Evolutionary conservation across 2,329 filamentous ascomycete species (phyloP).

Genomic region (Aulographum hederae): DNA sequence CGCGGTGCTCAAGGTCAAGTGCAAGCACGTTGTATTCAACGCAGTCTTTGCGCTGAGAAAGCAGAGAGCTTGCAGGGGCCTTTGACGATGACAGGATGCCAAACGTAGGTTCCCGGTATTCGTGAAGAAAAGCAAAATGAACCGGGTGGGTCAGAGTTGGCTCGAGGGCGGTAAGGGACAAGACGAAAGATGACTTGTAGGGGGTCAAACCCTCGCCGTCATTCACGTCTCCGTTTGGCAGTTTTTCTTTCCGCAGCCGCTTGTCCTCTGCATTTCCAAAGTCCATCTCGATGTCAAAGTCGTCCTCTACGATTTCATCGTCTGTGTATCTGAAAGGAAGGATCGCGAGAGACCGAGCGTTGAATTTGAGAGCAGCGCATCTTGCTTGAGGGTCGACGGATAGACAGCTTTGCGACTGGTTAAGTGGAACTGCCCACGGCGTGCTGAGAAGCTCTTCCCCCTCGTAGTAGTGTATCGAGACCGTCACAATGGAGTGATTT

Average conservation of each 20-base stretch:
- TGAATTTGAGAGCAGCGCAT: conserved; percentile 90
- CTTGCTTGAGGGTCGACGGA: conserved; percentile 79
- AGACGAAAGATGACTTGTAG: conserved; percentile 81
- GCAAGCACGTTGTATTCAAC: conserved; percentile 90
- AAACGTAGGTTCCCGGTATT: conserved; percentile 95
- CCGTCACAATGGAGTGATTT: conserved; percentile 59
- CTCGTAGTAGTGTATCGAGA: conserved; percentile 97
- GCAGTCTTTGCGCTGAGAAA: conserved; percentile 62
- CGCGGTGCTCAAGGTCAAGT: conserved; percentile 78
- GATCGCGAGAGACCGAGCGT: conserved; percentile 73
- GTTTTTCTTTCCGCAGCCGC: conserved; percentile 6
- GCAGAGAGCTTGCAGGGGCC: conserved; percentile 54
- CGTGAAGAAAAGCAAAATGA: conserved; percentile 82
- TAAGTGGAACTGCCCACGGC: conserved; percentile 63
- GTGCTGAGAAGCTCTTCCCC: conserved; percentile 64
- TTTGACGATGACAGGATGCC: conserved; percentile 72
- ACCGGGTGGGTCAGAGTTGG: conserved; percentile 74
- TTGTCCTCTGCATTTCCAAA: conserved; percentile 24
- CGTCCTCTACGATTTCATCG: conserved; percentile 80
- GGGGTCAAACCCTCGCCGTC: conserved; percentile 35
- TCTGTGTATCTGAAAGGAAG: conserved; percentile 75
- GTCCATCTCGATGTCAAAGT: conserved; percentile 72
- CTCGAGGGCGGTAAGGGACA: conserved; percentile 77
- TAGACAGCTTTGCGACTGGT: conserved; percentile 62
- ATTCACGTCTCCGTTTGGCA: conserved; percentile 18